Base-by-base conservation (phyloP, 2,329 filamentous ascomycete genomes). In the Sporothrix schenckii region DNA sequence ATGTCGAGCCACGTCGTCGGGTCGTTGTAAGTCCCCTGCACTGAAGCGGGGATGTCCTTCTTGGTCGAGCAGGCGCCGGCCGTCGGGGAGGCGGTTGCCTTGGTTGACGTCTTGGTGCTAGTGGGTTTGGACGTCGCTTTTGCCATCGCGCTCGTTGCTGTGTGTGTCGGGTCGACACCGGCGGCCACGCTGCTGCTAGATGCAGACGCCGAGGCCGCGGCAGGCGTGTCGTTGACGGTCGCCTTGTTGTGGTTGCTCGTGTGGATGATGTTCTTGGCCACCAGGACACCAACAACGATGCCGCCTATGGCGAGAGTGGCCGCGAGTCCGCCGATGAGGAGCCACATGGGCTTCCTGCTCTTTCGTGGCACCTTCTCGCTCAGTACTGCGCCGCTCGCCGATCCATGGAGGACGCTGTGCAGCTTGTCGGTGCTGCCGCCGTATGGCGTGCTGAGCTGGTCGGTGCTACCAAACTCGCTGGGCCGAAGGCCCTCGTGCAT, bases 1-100 rank as follows among this genome's bases (percentile, higher is more conserved):
- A 94, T 98, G 75, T 96, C 91, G 74, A 91, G 91, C 95, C 95
- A 99, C 6, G 54, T 69, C 53, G 67, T 69, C 16, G 67, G 67
- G 67, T 69, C 68, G 56, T 69, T 69, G 56, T 47, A 69, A 9
- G 68, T 69, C 4, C 68, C 68, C 56, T 47, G 34, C 30, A 63
- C 60, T 4, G 30, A 30, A 19, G 47, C 47, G 6, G 68, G 68
- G 19, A 69, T 63, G 16, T 69, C 68, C 21, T 50, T n/a, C 19
- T 53, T 30, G 44, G 67, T 53, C 54, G 68, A 63, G 56, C 68
- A 69, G 16, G 10, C 21, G 4, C n/a, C n/a, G n/a, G 54, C 13
- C 1, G 68, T 44, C 14, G 68, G 47, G 9, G 50, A 41, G 47
- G 52, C 27, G 3, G 24, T 52, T n/a, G 58, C 39, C n/a, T 58